These are phyloP conservation scores for Excoecaria cochinchinensis DNA, from an alignment of 345 rosid genomes.

Conservation along the genomic window DNA sequence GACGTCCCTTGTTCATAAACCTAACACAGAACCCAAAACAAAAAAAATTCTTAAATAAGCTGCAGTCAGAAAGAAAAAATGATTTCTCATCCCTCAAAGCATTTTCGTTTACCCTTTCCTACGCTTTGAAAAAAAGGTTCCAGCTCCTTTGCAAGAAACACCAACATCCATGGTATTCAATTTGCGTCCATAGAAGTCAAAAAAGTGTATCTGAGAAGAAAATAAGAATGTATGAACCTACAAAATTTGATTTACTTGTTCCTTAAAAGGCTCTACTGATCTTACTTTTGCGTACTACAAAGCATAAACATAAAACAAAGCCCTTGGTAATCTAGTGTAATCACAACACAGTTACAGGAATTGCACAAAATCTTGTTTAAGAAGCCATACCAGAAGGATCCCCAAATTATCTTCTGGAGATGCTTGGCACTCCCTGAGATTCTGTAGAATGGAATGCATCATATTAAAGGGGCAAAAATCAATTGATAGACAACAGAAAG, in stretches of 20 bases:
- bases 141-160: conserved; percentile 67
- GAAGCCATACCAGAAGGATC: conserved; percentile 66
- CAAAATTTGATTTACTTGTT: not conserved
- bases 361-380: not conserved
- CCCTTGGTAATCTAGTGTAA: not conserved
- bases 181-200: conserved; percentile 85
- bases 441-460: conserved; percentile 47
- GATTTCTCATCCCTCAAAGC: not conserved
- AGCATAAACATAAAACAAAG: not conserved
- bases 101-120: conserved; percentile 57
- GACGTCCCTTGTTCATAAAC: conserved; percentile 55
- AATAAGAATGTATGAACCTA: not conserved
- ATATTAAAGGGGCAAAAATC: not conserved
- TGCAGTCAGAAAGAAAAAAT: not conserved
- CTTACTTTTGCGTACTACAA: not conserved
- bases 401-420: conserved; percentile 77
- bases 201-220: conserved; percentile 64
- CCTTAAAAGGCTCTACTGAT: not conserved
- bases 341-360: not conserved
- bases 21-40: conserved; percentile 32
- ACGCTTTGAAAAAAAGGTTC: conserved; percentile 69
- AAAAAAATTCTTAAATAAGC: not conserved
- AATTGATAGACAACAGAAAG: not conserved
- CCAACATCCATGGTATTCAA: conserved; percentile 81
- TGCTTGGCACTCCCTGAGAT: conserved; percentile 44